Evolutionary conservation across 768 basidiomycete genomes (phyloP), one percentile per base, ranked within the genome.

Genomic region (Boletus edulis): DNA sequence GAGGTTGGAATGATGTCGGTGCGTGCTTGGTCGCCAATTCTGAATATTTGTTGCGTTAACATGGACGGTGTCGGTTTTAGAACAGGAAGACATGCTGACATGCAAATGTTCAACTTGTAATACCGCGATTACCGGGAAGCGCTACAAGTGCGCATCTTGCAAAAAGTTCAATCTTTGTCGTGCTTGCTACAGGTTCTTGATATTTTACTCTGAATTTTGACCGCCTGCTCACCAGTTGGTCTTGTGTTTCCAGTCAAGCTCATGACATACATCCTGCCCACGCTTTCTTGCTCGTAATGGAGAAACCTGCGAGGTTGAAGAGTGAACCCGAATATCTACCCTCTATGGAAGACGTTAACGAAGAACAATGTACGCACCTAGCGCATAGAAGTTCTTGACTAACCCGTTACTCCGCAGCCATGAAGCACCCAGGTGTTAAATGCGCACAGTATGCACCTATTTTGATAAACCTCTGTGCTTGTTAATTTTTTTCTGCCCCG

Each of bases 181-280:
- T 31, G 85, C 85, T 1, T 94, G 91, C 63, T 94, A 90, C 68
- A 82, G 88, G 92, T 91, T 34, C 22, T 37, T 44, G 14, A 32
- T 47, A 56, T 73, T 58, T 43, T 43, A 46, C 20, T 18, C 17
- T 44, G 6, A 13, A 46, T 46, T 40, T 53, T 20, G 32, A 35
- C 9, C 3, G 13, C 46, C 9, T 46, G 34, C 52, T 58, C 11
- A 54, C 37, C n/a, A 3, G 27, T 46, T 12, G 5, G 17, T 45
- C 11, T 20, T 29, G 14, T 24, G 40, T 32, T 52, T 50, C 45
- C 58, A 94, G 93, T 65, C 85, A 91, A 73, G 93, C 94, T 12
- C 91, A 95, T 60, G 91, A 94, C 63, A 81, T 96, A 15, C 94
- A 98, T 64, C 95, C 94, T 1, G 81, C 83, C 0, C 93, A 98